Base-by-base conservation (phyloP, 768 basidiomycete genomes). In the Tylopilus vinaceipallidus region DNA sequence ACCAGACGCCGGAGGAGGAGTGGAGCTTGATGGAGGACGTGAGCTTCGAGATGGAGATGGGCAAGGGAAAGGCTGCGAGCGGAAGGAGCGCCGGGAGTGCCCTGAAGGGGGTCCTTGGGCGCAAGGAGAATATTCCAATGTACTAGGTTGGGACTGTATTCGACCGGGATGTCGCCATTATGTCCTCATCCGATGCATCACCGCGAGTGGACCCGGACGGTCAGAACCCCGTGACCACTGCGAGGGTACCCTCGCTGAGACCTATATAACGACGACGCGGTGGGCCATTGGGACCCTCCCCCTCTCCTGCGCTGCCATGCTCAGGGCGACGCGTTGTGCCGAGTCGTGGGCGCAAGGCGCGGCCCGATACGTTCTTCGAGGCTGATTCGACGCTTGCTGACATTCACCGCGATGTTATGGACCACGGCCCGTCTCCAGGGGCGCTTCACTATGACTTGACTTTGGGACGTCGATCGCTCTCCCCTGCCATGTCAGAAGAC, bases 1-100 rank as follows among this genome's bases (percentile, higher is more conserved):
- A 83, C 59, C 81, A 84, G 61, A 76, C 73, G 65, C 80, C 77
- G 23, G 81, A 81, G 54, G 79, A 80, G 42, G 75, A 76, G n/a
- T 79, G 72, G 74, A 71, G 65, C 26, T 58, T 62, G 29, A 58
- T 74, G 59, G 69, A 67, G 23, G 79, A 83, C 50, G 60, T 79
- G 27, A 84, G 81, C 57, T 83, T 82, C 52, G 82, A 81, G 63
- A 61, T 64, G 39, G 75, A 68, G 7, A 47, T 59, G 23, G 61
- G 55, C 12, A 55, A 63, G 34, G 56, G 50, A 19, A 66, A 56
- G 47, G 12, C 16, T 13, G 55, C 6, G 7, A 52, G 34, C 27
- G 55, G 68, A 53, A 75, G 69, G 51, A 67, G 69, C 45, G 53
- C 60, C 20, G 69, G 71, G 45, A 65, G 65, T 24, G 48, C 61